phyloP scores from a whole-genome alignment of 805 yeast genomes.

The Metschnikowia bowlesiae region DNA sequence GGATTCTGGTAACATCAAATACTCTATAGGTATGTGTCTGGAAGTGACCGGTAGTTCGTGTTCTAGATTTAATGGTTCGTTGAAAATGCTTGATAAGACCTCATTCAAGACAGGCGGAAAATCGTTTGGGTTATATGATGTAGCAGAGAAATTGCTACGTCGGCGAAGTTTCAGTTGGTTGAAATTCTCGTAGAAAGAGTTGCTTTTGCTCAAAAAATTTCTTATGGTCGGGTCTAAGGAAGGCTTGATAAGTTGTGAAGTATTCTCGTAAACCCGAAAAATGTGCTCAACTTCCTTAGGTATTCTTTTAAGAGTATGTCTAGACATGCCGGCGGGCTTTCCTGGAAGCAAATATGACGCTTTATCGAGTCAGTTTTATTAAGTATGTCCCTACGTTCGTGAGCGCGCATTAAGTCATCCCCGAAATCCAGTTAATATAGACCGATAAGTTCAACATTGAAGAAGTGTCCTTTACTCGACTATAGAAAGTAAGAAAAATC shows the following conservation, averaged over 20 bases:
- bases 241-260: constrained; percentile 8
- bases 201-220: constrained; percentile 15
- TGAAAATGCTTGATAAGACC: constrained; percentile 20
- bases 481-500: too few species aligned
- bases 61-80: constrained; percentile 12
- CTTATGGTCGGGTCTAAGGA: constrained; percentile 13
- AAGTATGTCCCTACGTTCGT: not conserved
- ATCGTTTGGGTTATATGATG: constrained; percentile 16
- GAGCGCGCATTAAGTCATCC: not conserved
- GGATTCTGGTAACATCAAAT: not conserved
- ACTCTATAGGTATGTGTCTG: constrained; percentile 6
- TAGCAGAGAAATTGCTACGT: not conserved
- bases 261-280: constrained; percentile 19
- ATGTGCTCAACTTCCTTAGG: constrained; percentile 20
- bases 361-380: not conserved
- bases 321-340: constrained; percentile 11
- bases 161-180: constrained; percentile 20
- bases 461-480: too few species aligned
- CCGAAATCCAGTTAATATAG: not conserved
- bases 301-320: constrained; percentile 17
- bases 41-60: constrained; percentile 5
- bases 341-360: not conserved
- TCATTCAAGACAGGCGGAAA: constrained; percentile 22
- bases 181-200: constrained; percentile 18
- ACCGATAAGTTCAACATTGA: too few species aligned